Evolutionary conservation across 495 filamentous ascomycete genomes (phyloP), one percentile per base, ranked within the genome.

Genomic region (Talaromyces stipitatus): DNA sequence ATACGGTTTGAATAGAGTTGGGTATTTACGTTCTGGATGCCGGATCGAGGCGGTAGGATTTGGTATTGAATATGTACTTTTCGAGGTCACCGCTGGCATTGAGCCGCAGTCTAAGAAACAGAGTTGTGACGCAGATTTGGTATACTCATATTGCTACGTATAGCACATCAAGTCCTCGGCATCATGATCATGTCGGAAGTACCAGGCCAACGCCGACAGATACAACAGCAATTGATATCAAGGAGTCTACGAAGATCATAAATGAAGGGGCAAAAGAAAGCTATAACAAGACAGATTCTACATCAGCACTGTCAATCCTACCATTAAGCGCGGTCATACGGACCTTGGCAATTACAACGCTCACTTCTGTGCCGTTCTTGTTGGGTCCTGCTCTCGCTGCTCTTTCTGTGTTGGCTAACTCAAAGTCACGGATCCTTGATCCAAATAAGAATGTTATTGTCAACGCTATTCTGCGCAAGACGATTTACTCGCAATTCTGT

Each of bases 401-500:
- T 36, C 81, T 91, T 67, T 79, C 78, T 14, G 62, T 74, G 18
- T 77, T 92, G 58, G 84, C 88, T 23, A 71, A 88, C 57, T 84
- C 85, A 27, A 79, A 78, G 20, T 81, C 68, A 18, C 70, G 78
- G 2, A 38, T 82, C 7, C 68, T 87, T 10, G 79, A 79, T 59
- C 82, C 83, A 3, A 79, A 83, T 58, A 68, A 64, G 29, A 87
- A 87, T 57, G 77, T 75, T 0, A 9, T 84, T 16, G 74, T 86
- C 12, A 70, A 76, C 46, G 71, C 71, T 58, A 66, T 88, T 30
- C 75, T 95, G 28, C 86, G 88, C 58, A 78, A 83, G 55, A 92
- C 88, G 0, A 90, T 95, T 64, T 95, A 95, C 66, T 80, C 81
- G 54, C 88, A 95, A 63, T 95, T 92, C 67, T 95, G 90, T 65